Base-by-base conservation (phyloP, 2,329 filamentous ascomycete species). In the Dothideomycetidae sp. region DNA sequence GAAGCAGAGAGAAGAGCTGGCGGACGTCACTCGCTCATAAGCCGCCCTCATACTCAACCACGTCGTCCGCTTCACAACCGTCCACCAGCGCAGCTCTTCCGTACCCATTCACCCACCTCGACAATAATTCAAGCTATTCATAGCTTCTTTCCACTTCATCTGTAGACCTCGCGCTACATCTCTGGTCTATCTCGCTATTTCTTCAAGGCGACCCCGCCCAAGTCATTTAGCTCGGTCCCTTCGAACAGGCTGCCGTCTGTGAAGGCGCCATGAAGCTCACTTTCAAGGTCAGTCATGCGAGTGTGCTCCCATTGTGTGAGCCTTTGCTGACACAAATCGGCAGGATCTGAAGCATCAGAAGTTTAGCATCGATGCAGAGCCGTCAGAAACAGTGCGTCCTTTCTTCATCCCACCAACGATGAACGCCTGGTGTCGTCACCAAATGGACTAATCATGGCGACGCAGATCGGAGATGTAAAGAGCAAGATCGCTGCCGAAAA, bases 341-440 rank as follows among this genome's bases (percentile, higher is more conserved):
- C 52, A 94, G 86, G 90, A 98, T 68, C 73, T 98, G 55, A 96
- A 94, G 71, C 90, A 96, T 64, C 82, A 94, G 61, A 94, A 94
- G 70, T 98, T 98, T 66, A 77, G 78, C 55, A 81, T 98, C 68
- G 88, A 96, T 50, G 83, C 85, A 55, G 86, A 96, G 61, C 83
- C 86, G 46, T 78, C 81, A 48, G 86, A 94, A 58, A 81, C 83
- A 60, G 86, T 94, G 78, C 53, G 80, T 37, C 14, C 7, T 15
- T 29, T 26, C 10, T 4, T n/a, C 10, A 31, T 23, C 29, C 12
- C 18, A 28, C 5, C 15, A 15, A n/a, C 32, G 11, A 13, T 19
- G 23, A 32, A 7, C 21, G 21, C 11, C 13, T 33, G 14, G 31
- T 5, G 30, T 33, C 21, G 12, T 18, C 5, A 15, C 18, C 5